These are phyloP conservation scores for Leccinum pachyderme DNA, from an alignment of 1,284 basidiomycete species.

Conservation along the genomic window DNA sequence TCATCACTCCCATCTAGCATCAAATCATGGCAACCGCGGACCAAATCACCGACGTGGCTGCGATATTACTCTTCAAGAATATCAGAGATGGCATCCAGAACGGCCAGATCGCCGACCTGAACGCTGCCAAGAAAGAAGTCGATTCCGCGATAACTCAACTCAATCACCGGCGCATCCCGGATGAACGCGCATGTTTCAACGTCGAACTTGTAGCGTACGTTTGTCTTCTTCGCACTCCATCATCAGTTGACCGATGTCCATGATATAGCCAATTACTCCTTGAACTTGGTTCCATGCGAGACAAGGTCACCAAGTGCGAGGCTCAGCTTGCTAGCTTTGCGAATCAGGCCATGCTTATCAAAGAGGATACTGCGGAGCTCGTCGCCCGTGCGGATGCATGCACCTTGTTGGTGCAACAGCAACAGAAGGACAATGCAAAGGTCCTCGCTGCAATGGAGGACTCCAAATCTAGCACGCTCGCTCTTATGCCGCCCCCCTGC, in stretches of 20 bases:
- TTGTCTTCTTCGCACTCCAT: neutral
- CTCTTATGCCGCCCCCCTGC: neutral
- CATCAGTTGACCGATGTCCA: conserved; percentile 1
- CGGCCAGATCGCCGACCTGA: conserved; percentile 12
- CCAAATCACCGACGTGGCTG: neutral
- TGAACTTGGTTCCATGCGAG: conserved; percentile 12
- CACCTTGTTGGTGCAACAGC: conserved; percentile 2
- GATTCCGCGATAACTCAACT: conserved; percentile 16
- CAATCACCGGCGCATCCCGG: neutral
- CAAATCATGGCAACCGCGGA: neutral
- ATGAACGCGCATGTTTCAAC: neutral
- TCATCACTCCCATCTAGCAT: conserved; percentile 7
- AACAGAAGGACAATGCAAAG: conserved; percentile 10
- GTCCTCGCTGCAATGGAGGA: conserved; percentile 6
- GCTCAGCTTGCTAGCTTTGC: conserved; percentile 8
- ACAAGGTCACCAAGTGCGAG: conserved; percentile 14
- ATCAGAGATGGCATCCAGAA: conserved; percentile 14
- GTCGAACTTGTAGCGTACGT: conserved; percentile 13
- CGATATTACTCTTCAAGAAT: conserved; percentile 13
- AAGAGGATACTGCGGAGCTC: conserved; percentile 11
- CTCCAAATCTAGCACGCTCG: neutral
- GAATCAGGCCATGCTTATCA: neutral
- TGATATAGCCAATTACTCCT: conserved; percentile 9
- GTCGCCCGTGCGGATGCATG: conserved; percentile 8
- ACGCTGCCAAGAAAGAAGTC: conserved; percentile 10